These are phyloP conservation scores for Amaranthus palmeri DNA, from an alignment of 148 eudicot species.

Conservation along the genomic window DNA sequence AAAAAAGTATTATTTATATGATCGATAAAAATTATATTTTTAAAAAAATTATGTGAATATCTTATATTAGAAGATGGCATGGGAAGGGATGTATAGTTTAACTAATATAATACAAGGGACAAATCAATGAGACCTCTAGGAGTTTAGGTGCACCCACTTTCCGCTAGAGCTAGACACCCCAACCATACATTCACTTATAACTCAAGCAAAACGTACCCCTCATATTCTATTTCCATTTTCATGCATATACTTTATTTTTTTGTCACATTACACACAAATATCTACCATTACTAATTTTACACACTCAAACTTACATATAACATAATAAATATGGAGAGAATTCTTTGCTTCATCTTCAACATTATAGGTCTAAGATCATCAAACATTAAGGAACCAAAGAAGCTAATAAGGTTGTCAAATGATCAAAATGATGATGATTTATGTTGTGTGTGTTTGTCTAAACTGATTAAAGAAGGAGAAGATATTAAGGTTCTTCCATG, in stretches of 20 bases:
- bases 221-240: not conserved
- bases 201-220: slow-evolving; percentile 30
- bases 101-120: not conserved
- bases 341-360: slow-evolving; percentile 32
- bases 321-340: slow-evolving; percentile 25
- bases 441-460: slow-evolving; percentile 71
- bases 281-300: not conserved
- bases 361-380: slow-evolving; percentile 19
- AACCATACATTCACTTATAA: slow-evolving; percentile 35
- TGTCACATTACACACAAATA: slow-evolving; percentile 10
- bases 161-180: slow-evolving; percentile 30
- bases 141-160: slow-evolving; percentile 42
- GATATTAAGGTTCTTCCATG: slow-evolving; percentile 50
- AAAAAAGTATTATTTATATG: too few relatives aligned
- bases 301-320: slow-evolving; percentile 2
- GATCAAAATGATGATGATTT: slow-evolving; percentile 16
- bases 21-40: too few relatives aligned
- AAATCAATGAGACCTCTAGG: slow-evolving; percentile 7
- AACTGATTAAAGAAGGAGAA: slow-evolving; percentile 32
- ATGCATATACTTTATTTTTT: not conserved
- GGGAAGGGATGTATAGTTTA: too few relatives aligned
- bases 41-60: too few relatives aligned
- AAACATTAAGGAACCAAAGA: slow-evolving; percentile 8
- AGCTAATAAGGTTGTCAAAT: not conserved
- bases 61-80: too few relatives aligned